These are phyloP conservation scores for Kodamaea ohmeri DNA, from an alignment of 1,139 yeast genomes.

Conservation along the genomic window DNA sequence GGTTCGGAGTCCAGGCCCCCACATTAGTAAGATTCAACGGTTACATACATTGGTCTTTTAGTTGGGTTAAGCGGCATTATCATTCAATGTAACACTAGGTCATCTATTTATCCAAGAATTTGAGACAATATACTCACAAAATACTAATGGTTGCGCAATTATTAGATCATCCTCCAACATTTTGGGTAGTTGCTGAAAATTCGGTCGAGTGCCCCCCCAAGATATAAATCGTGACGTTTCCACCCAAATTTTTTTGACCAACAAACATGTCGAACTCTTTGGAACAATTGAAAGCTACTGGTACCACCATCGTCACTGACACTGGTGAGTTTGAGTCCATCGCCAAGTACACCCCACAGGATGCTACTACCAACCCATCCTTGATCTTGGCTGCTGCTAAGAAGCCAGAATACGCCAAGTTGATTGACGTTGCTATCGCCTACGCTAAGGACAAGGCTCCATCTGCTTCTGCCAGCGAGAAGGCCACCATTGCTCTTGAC, in stretches of 20 bases:
- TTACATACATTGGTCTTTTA: too few species aligned
- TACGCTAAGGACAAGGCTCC: slow-evolving; percentile 63
- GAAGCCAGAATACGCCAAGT: slow-evolving; percentile 82
- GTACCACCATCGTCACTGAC: slow-evolving; percentile 96
- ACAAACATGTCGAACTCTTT: slow-evolving; percentile 58
- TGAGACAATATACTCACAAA: background rate
- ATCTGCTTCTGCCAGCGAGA: slow-evolving; percentile 46
- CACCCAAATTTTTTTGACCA: slow-evolving; percentile 5
- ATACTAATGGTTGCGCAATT: too few species aligned
- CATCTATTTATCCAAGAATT: background rate
- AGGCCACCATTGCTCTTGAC: slow-evolving; percentile 79
- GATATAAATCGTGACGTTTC: slow-evolving; percentile 8
- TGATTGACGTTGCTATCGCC: slow-evolving; percentile 87
- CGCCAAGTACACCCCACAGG: slow-evolving; percentile 98
- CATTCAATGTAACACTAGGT: too few species aligned
- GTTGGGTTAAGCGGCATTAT: too few species aligned
- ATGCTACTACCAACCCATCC: slow-evolving; percentile 98
- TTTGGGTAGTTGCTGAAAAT: slow-evolving; percentile 1
- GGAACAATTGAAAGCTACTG: slow-evolving; percentile 91
- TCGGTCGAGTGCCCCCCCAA: slow-evolving; percentile 4
- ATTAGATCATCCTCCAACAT: slow-evolving; percentile 2
- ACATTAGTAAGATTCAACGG: too few species aligned
- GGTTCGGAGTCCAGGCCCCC: slow-evolving; percentile 3
- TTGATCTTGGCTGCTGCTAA: slow-evolving; percentile 94
- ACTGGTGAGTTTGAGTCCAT: slow-evolving; percentile 98